These are phyloP conservation scores for Pulicaria dysenterica DNA, from an alignment of 129 eudicot genomes.

Conservation along the genomic window DNA sequence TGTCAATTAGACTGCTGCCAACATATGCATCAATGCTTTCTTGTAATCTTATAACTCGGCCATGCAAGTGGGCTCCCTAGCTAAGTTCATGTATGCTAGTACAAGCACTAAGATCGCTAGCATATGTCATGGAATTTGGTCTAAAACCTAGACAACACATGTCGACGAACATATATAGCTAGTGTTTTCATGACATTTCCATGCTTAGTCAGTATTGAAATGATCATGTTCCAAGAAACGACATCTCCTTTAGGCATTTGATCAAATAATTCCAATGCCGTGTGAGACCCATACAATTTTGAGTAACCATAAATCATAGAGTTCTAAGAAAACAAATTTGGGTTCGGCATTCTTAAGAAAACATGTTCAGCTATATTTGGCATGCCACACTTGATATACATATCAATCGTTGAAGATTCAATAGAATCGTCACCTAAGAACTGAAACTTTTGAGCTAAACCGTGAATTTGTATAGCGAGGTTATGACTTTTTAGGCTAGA, in stretches of 20 bases:
- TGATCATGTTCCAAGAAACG: slow-evolving; percentile 63
- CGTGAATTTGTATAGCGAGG: slow-evolving; percentile 52
- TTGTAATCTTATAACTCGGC: slow-evolving; percentile 46
- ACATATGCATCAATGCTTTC: slow-evolving; percentile 43
- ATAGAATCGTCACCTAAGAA: slow-evolving; percentile 36
- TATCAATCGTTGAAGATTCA: slow-evolving; percentile 51
- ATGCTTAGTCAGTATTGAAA: slow-evolving; percentile 48
- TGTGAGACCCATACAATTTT: slow-evolving; percentile 32
- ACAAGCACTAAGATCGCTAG: slow-evolving; percentile 51
- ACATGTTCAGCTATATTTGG: slow-evolving; percentile 42
- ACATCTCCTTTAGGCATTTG: slow-evolving; percentile 48
- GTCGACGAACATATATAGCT: slow-evolving; percentile 43
- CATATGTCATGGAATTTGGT: slow-evolving; percentile 56
- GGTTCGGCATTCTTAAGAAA: slow-evolving; percentile 39
- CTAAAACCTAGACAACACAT: slow-evolving; percentile 50
- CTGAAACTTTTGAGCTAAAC: slow-evolving; percentile 38
- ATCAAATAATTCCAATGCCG: slow-evolving; percentile 46
- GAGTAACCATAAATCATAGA: slow-evolving; percentile 56
- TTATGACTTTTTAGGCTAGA: slow-evolving; percentile 33
- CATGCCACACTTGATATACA: slow-evolving; percentile 52
- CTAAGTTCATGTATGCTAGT: slow-evolving; percentile 32
- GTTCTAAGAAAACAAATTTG: slow-evolving; percentile 53
- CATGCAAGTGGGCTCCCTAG: slow-evolving; percentile 57
- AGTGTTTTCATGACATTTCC: slow-evolving; percentile 39
- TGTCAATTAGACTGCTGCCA: slow-evolving; percentile 52